A percentile compares a stretch with the other conserved stretches of the same genome.
Conservation (phyloP, 164 flowering plant species). For the Dillenia suffruticosa region DNA sequence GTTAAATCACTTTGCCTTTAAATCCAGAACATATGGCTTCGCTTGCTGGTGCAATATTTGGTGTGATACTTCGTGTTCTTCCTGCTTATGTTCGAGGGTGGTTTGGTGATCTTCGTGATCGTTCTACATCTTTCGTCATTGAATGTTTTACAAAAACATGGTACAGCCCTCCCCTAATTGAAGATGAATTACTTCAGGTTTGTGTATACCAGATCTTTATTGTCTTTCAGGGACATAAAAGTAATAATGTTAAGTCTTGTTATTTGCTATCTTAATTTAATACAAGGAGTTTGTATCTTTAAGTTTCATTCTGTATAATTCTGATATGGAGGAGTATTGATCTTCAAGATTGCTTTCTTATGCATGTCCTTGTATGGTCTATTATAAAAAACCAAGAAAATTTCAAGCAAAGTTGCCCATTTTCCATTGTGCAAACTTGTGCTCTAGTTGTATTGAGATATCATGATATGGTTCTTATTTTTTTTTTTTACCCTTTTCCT, state of each 20-base stretch:
- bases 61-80: conserved; percentile 79
- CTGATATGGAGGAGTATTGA: no score
- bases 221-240: no score
- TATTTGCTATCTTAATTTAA: no score
- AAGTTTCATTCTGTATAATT: no score
- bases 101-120: conserved; percentile 81
- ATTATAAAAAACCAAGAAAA: no score
- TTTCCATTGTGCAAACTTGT: not conserved
- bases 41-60: conserved; percentile 85
- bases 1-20: conserved; percentile 76
- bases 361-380: no score
- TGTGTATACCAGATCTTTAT: conserved; percentile 4
- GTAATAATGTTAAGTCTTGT: no score
- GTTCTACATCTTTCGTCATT: conserved; percentile 55
- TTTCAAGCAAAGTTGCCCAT: not conserved
- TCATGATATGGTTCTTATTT: not conserved
- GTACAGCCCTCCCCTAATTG: conserved; percentile 82
- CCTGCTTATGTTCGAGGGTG: conserved; percentile 94
- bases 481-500: not conserved
- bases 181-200: conserved; percentile 91
- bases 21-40: conserved; percentile 57
- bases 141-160: conserved; percentile 80
- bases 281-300: no score
- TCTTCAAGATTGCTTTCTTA: no score
- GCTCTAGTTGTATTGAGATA: not conserved